Conservation (phyloP, 2,329 filamentous ascomycete species). For the Phaeosphaeria sp. region DNA sequence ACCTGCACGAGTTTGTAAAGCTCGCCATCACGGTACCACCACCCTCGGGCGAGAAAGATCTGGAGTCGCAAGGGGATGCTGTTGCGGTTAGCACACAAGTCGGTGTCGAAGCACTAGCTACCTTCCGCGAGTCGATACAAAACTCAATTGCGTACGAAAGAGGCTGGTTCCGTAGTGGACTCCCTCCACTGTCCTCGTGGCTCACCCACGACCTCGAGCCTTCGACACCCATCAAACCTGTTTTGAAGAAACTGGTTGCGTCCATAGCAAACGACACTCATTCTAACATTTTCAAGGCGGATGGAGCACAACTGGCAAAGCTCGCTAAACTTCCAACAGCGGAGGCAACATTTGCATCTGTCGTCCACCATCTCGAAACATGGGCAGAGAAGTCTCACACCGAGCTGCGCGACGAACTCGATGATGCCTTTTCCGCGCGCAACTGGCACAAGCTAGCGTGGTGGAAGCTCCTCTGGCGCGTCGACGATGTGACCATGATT, state of each 20-base stretch:
- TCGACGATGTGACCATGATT: constrained; percentile 88
- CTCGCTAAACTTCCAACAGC: constrained; percentile 48
- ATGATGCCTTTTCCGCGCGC: constrained; percentile 75
- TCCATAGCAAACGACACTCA: constrained; percentile 68
- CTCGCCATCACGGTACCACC: constrained; percentile 64
- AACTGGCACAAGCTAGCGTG: constrained; percentile 83
- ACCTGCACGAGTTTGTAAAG: constrained; percentile 56
- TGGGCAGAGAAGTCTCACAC: constrained; percentile 85
- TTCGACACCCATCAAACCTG: constrained; percentile 64
- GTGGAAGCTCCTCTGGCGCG: constrained; percentile 96
- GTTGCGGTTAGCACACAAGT: constrained; percentile 67
- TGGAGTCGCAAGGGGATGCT: constrained; percentile 21
- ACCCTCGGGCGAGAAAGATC: constrained; percentile 46
- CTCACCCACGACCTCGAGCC: constrained; percentile 52
- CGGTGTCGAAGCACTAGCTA: constrained; percentile 68
- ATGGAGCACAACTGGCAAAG: constrained; percentile 49
- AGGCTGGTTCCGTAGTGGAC: constrained; percentile 75
- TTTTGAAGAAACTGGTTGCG: constrained; percentile 69
- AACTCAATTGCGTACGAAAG: constrained; percentile 76
- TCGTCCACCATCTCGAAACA: constrained; percentile 67
- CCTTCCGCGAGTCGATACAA: constrained; percentile 72
- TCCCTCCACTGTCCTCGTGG: constrained; percentile 72
- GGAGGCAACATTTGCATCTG: constrained; percentile 52
- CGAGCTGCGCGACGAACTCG: constrained; percentile 81
- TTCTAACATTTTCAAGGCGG: constrained; percentile 59